Evolutionary conservation across 139 green algal species (phyloP).

Genomic region (Diplosphaera chodatii): DNA sequence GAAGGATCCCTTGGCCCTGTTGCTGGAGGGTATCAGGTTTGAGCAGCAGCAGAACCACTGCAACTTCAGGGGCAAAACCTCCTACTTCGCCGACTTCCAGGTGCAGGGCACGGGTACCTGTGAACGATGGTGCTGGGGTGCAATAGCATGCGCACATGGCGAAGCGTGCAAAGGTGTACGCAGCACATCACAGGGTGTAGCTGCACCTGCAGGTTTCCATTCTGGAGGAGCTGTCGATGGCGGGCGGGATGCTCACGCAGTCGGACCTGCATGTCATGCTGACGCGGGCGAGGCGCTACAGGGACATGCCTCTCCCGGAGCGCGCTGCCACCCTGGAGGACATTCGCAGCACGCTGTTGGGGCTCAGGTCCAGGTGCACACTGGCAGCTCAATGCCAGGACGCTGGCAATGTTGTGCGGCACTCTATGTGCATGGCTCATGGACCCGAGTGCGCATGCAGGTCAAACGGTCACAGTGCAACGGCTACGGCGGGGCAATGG

Average conservation of each 20-base stretch:
- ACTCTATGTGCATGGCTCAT: too few relatives aligned
- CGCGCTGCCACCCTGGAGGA: background rate
- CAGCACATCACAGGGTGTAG: too few relatives aligned
- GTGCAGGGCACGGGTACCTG: too few relatives aligned
- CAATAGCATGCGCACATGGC: background rate
- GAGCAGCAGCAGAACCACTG: background rate
- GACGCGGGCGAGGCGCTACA: background rate
- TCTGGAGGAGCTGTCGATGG: background rate
- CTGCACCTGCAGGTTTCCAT: background rate
- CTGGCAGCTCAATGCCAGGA: too few relatives aligned
- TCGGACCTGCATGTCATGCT: background rate
- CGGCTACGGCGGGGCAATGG: background rate
- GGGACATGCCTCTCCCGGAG: background rate
- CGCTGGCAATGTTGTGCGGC: too few relatives aligned
- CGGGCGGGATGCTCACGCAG: background rate
- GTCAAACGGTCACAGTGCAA: background rate
- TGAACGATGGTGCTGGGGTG: too few relatives aligned
- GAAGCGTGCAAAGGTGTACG: background rate
- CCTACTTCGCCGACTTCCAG: background rate
- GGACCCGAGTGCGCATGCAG: background rate
- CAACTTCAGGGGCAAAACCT: background rate
- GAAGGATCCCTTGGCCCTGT: background rate
- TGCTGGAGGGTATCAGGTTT: background rate
- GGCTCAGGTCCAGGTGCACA: too few relatives aligned
- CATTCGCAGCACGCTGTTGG: background rate